Percentiles rank a stretch among this genome's conserved stretches.
Conservation (phyloP, 2,329 filamentous ascomycete genomes). For the Ophidiomyces ophidiicola region DNA sequence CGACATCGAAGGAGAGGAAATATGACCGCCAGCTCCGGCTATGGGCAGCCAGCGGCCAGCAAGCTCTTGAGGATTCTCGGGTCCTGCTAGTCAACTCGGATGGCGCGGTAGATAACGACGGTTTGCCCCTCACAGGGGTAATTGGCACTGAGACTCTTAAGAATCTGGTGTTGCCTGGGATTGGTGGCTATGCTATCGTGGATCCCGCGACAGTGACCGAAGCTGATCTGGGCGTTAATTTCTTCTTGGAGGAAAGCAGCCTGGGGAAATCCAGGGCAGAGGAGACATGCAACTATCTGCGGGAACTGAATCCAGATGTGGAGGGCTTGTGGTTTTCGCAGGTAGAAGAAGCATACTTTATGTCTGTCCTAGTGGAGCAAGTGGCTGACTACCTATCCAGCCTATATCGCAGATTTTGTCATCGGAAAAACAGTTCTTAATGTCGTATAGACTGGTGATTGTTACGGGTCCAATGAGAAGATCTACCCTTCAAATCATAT, state of each 20-base stretch:
- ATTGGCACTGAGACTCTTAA: slow-evolving; percentile 86
- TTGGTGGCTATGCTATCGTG: slow-evolving; percentile 83
- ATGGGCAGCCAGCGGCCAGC: slow-evolving; percentile 87
- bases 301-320: slow-evolving; percentile 89
- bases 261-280: slow-evolving; percentile 68
- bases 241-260: slow-evolving; percentile 75
- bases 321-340: slow-evolving; percentile 56
- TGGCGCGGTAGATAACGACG: slow-evolving; percentile 26
- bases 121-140: slow-evolving; percentile 54
- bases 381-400: slow-evolving; percentile 16
- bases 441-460: slow-evolving; percentile 48
- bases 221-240: slow-evolving; percentile 84
- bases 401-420: slow-evolving; percentile 30
- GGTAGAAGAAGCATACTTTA: slow-evolving; percentile 29
- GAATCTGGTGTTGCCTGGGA: slow-evolving; percentile 88
- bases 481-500: slow-evolving; percentile 40
- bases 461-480: slow-evolving; percentile 48
- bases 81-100: slow-evolving; percentile 77
- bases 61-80: slow-evolving; percentile 78
- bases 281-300: slow-evolving; percentile 61
- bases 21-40: slow-evolving; percentile 92
- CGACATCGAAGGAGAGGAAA: slow-evolving; percentile 55
- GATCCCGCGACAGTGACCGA: slow-evolving; percentile 68
- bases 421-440: slow-evolving; percentile 28
- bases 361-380: background rate